Conservation (phyloP, 306 rosid genomes). For the Mucuna pruriens region DNA sequence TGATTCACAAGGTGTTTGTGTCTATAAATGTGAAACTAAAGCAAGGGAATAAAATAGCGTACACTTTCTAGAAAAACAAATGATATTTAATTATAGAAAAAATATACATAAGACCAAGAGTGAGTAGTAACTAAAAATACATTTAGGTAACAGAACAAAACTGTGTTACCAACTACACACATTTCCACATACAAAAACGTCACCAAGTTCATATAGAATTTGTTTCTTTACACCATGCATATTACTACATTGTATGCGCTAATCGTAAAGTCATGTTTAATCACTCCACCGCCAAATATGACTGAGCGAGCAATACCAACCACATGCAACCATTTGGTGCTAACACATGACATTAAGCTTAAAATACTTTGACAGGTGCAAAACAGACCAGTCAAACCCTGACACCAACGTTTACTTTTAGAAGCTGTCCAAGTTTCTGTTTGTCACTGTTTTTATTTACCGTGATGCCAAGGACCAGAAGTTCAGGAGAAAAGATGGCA, state of each 20-base stretch:
- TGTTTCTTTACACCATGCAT: conserved; percentile 27
- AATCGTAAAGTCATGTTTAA: neutral
- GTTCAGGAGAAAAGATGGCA: conserved; percentile 84
- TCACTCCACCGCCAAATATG: neutral
- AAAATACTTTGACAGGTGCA: neutral
- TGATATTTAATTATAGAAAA: neutral
- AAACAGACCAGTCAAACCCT: conserved; percentile 15
- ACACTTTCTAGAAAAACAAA: neutral
- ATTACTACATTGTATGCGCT: conserved; percentile 1
- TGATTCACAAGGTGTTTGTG: neutral
- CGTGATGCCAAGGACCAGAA: conserved; percentile 82
- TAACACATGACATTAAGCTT: conserved; percentile 4
- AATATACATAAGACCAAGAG: neutral
- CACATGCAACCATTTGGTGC: conserved; percentile 33
- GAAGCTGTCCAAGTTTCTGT: conserved; percentile 31
- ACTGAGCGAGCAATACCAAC: neutral
- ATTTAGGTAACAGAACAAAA: conserved; percentile 1
- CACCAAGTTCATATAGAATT: neutral
- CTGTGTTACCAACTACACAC: neutral
- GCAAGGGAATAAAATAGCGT: neutral
- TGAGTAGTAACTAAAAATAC: neutral
- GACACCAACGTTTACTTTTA: conserved; percentile 32
- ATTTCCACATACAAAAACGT: conserved; percentile 9
- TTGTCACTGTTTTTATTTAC: conserved; percentile 33
- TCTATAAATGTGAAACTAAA: neutral